phyloP scores from a whole-genome alignment of 331 rosid species.

The Pyrus hybrid region DNA sequence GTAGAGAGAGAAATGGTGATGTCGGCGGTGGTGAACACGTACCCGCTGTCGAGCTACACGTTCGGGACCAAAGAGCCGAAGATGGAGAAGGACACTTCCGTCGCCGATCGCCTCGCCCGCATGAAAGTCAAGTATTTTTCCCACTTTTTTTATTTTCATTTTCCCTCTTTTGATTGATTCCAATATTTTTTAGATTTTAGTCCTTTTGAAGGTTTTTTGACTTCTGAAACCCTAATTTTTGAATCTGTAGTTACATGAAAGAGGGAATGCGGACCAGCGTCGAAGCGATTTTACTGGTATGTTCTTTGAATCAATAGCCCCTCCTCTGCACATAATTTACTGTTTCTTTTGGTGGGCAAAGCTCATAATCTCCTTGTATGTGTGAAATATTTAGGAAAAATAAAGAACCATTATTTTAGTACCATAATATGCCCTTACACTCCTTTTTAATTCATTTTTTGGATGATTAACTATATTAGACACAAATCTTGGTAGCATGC shows the following conservation, averaged over 20 bases:
- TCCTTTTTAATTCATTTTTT: neutral
- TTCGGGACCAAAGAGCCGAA: constrained; percentile 99
- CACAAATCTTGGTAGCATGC: neutral
- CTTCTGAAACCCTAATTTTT: constrained; percentile 33
- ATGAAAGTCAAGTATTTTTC: constrained; percentile 85
- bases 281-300: constrained; percentile 87
- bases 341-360: neutral
- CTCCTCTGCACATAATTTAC: neutral
- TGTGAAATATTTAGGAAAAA: neutral
- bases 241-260: constrained; percentile 73
- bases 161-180: neutral
- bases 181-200: neutral
- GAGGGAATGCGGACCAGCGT: constrained; percentile 99
- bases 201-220: neutral
- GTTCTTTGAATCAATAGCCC: neutral
- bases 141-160: neutral
- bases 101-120: constrained; percentile 99
- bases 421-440: neutral
- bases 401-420: neutral
- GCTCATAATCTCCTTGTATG: neutral
- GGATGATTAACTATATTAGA: neutral
- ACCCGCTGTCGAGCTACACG: constrained; percentile 98
- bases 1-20: constrained; percentile 41
- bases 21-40: constrained; percentile 83
- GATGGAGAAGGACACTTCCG: constrained; percentile 99